Conservation (phyloP, 163 green algal genomes). For the Chlamydomonas reinhardtii region DNA sequence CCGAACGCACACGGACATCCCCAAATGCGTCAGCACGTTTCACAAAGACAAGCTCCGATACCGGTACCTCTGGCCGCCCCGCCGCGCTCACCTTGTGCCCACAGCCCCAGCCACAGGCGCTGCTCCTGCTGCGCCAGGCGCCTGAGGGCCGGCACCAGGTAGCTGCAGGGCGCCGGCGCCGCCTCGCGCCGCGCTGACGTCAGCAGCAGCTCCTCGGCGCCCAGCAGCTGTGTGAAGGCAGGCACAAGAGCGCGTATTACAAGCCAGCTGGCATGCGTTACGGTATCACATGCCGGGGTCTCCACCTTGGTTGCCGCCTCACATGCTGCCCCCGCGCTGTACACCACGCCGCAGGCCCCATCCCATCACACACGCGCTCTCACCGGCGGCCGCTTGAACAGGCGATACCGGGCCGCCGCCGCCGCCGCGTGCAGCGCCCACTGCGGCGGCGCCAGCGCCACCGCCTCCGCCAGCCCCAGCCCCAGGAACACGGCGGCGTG, state of each 20-base stretch:
- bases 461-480: slow-evolving; percentile 70
- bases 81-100: background rate
- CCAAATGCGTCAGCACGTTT: too few relatives aligned
- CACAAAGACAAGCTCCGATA: too few relatives aligned
- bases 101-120: slow-evolving; percentile 11
- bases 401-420: slow-evolving; percentile 70
- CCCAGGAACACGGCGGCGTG: slow-evolving; percentile 68
- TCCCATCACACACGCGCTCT: too few relatives aligned
- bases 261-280: too few relatives aligned
- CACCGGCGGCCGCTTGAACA: slow-evolving; percentile 68
- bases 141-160: slow-evolving; percentile 25
- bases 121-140: slow-evolving; percentile 12
- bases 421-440: slow-evolving; percentile 78
- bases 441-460: slow-evolving; percentile 74
- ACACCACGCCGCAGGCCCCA: too few relatives aligned
- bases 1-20: too few relatives aligned
- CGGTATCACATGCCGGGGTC: too few relatives aligned
- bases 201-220: slow-evolving; percentile 77
- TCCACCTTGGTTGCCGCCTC: too few relatives aligned
- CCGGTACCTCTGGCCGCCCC: too few relatives aligned
- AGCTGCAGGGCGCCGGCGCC: slow-evolving; percentile 38
- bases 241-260: too few relatives aligned
- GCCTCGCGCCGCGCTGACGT: slow-evolving; percentile 55
- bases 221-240: too few relatives aligned
- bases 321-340: too few relatives aligned